phyloP scores from a whole-genome alignment of 345 rosid species.

The Rhodomyrtus tomentosa region DNA sequence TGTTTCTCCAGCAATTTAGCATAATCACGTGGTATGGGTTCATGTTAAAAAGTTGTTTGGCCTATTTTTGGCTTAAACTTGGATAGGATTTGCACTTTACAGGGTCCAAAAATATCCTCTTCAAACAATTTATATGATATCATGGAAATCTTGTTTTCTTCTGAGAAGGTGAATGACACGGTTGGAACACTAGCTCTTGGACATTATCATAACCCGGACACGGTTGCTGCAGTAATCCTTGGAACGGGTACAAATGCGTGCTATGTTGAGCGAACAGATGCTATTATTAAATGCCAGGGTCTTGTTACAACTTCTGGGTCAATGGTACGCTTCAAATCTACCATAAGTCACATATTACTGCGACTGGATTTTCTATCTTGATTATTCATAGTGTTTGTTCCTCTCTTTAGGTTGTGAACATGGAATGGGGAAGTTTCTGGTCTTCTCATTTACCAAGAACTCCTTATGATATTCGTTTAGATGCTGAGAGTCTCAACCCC shows the following conservation, averaged over 20 bases:
- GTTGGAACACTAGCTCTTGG: conserved; percentile 92
- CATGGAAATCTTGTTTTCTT: background rate
- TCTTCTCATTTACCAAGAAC: conserved; percentile 94
- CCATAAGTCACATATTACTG: background rate
- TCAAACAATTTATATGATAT: background rate
- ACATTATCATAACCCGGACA: conserved; percentile 79
- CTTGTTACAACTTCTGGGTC: conserved; percentile 70
- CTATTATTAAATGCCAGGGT: conserved; percentile 88
- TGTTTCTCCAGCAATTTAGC: background rate
- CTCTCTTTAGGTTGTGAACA: conserved; percentile 64
- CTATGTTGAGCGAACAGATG: conserved; percentile 82
- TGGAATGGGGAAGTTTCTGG: conserved; percentile 99
- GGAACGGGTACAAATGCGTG: conserved; percentile 98
- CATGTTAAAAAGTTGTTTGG: background rate
- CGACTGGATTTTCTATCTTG: background rate
- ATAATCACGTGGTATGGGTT: background rate
- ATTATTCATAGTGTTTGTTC: background rate
- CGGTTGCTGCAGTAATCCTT: conserved; percentile 82
- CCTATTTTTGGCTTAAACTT: background rate
- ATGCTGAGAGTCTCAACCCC: conserved; percentile 73
- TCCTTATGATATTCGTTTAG: conserved; percentile 74
- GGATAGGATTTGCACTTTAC: background rate
- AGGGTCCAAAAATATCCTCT: background rate
- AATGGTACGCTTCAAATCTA: conserved; percentile 53
- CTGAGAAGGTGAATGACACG: conserved; percentile 79